Evolutionary conservation across 768 basidiomycete species (phyloP), one percentile per base, ranked within the genome.

Genomic region (Pleurotus cornucopiae): DNA sequence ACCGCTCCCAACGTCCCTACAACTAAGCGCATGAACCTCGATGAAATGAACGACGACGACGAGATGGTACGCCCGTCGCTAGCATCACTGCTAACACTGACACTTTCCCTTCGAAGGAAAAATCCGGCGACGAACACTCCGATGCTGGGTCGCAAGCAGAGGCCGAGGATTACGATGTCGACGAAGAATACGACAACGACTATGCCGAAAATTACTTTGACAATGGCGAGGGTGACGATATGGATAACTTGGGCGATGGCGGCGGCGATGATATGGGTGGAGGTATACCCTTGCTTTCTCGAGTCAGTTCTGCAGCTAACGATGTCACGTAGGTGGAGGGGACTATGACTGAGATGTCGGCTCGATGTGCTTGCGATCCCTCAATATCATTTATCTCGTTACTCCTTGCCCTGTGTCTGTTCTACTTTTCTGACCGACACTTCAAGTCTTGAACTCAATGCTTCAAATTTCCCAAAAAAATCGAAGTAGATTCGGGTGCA

Each of bases 131-230:
- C 5, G 89, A 91, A 56, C 74, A 75, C 3, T 89, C 87, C 26
- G 83, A 88, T 13, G 77, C 69, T 21, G 88, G 82, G 18, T 89
- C 88, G 9, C 84, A 87, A 62, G 80, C 69, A 26, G 79, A 70
- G 5, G 83, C 84, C 40, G 84, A 82, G 21, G 90, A 93, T 67
- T 92, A 92, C 64, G 91, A 92, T 60, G 88, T 89, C 18, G 88
- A 92, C 30, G 92, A 95, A 67, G 91, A 92, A 63, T 91, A 93
- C 64, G 91, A 93, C 69, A 92, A 94, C 61, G 91, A 94, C 60
- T 94, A 94, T 59, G 91, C 87, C 2, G 88, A 89, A 59, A 91
- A 94, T 66, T 93, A 94, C 76, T 94, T 94, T 66, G 91, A 94
- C 67, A 92, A 91, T 54, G 91, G 91, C 14, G 91, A 92, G 69